Conservation (phyloP, 2,329 filamentous ascomycete genomes). For the Neurospora sp. region DNA sequence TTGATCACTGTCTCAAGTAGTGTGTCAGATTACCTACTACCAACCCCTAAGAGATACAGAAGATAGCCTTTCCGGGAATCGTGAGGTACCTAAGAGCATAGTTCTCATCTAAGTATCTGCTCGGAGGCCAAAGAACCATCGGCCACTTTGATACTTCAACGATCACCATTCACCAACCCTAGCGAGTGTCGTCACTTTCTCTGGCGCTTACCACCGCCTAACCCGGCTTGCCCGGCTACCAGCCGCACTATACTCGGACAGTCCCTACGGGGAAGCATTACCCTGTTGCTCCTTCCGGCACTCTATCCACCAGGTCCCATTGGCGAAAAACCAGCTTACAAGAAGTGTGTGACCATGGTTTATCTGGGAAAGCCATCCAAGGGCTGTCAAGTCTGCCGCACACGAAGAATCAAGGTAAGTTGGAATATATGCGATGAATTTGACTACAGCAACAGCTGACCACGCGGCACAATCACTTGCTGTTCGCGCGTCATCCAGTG, state of each 20-base stretch:
- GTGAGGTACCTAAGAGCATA: neutral
- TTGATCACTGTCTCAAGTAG: neutral
- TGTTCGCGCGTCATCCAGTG: constrained; percentile 34
- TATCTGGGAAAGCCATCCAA: constrained; percentile 57
- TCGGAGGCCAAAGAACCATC: neutral
- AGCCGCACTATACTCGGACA: neutral
- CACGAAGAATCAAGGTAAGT: constrained; percentile 61
- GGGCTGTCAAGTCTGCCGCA: constrained; percentile 68
- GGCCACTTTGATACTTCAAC: neutral
- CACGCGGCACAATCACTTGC: neutral
- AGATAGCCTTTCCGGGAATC: neutral
- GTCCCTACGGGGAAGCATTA: neutral
- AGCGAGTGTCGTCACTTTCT: neutral
- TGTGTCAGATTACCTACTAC: neutral
- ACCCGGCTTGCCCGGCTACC: neutral
- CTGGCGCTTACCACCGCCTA: neutral
- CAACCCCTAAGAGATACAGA: neutral
- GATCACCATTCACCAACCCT: too few species aligned
- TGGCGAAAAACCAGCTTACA: neutral
- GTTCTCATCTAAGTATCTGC: neutral
- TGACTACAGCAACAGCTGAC: constrained; percentile 8
- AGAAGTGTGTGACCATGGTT: constrained; percentile 38
- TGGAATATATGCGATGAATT: neutral
- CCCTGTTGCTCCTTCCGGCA: neutral
- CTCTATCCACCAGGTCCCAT: neutral